A percentile compares a stretch with the other conserved stretches of the same genome.
These are phyloP conservation scores for Carex cristatella DNA, from an alignment of 176 grass and related monocot species.

Conservation along the genomic window DNA sequence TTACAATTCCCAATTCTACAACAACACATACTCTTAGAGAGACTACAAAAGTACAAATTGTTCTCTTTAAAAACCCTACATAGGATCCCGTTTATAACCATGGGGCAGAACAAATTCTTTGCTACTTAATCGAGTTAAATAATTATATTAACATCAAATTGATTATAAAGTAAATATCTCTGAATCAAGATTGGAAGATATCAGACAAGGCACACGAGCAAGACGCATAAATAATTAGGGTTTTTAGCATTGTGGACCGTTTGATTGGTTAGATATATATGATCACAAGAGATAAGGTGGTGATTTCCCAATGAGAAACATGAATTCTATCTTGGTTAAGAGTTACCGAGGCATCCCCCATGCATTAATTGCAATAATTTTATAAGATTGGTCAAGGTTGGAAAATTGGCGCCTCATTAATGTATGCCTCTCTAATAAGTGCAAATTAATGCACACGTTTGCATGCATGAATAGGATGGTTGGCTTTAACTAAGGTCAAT, in stretches of 20 bases:
- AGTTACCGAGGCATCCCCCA: background rate
- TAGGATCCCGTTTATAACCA: conserved; percentile 7
- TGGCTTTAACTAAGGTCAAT: background rate
- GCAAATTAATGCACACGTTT: conserved; percentile 31
- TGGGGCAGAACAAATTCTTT: background rate
- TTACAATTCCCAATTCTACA: background rate
- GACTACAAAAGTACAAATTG: background rate
- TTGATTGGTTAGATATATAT: conserved; percentile 5
- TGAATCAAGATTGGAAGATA: background rate
- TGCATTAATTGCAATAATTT: conserved; percentile 6
- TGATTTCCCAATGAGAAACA: conserved; percentile 23
- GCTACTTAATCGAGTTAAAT: background rate
- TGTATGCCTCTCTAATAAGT: conserved; percentile 14
- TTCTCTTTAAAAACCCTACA: background rate
- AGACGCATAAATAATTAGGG: background rate
- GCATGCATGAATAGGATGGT: conserved; percentile 17
- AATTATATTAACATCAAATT: background rate
- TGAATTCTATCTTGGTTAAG: conserved; percentile 7
- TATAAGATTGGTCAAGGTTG: conserved; percentile 11
- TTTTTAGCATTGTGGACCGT: background rate
- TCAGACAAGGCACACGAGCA: conserved; percentile 6
- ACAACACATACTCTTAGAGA: conserved; percentile 1
- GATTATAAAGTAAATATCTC: background rate
- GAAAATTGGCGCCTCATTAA: conserved; percentile 22
- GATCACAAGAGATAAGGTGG: conserved; percentile 8